Evolutionary conservation across 768 basidiomycete genomes (phyloP).

Genomic region (Antrodiella citrinella): DNA sequence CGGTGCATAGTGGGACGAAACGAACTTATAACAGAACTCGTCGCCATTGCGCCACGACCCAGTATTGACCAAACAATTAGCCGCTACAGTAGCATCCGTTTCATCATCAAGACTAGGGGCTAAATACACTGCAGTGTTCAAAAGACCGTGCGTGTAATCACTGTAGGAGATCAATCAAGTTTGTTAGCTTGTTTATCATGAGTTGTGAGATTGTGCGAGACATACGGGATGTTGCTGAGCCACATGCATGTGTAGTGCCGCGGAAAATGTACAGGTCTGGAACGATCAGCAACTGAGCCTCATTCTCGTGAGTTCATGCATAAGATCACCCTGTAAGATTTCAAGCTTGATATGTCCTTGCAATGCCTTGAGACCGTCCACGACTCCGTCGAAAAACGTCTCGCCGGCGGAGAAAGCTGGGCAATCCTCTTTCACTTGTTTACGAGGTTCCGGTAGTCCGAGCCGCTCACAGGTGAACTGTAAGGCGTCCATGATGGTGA

Average conservation of each 20-base stretch:
- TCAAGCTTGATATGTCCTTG: constrained; percentile 20
- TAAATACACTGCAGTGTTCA: neutral
- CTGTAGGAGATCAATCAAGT: too few relatives aligned
- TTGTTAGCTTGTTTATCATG: too few relatives aligned
- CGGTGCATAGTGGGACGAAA: neutral
- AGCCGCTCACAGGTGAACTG: too few relatives aligned
- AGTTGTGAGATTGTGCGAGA: too few relatives aligned
- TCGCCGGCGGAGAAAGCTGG: neutral
- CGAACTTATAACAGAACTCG: neutral
- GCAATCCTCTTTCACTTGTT: too few relatives aligned
- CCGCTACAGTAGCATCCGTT: neutral
- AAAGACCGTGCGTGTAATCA: constrained; percentile 16
- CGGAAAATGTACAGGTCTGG: constrained; percentile 22
- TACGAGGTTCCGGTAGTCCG: too few relatives aligned
- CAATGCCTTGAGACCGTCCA: constrained; percentile 18
- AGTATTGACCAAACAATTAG: neutral
- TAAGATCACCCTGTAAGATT: constrained; percentile 24
- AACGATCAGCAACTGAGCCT: constrained; percentile 17
- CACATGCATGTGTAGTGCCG: constrained; percentile 26
- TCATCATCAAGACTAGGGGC: neutral
- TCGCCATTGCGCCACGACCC: neutral
- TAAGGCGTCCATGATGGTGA: too few relatives aligned
- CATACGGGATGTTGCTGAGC: constrained; percentile 28
- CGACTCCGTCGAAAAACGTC: constrained; percentile 23
- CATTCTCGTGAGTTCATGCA: constrained; percentile 24